Base-by-base conservation (phyloP, 208 protist species). In the Acanthamoeba polyphaga region DNA sequence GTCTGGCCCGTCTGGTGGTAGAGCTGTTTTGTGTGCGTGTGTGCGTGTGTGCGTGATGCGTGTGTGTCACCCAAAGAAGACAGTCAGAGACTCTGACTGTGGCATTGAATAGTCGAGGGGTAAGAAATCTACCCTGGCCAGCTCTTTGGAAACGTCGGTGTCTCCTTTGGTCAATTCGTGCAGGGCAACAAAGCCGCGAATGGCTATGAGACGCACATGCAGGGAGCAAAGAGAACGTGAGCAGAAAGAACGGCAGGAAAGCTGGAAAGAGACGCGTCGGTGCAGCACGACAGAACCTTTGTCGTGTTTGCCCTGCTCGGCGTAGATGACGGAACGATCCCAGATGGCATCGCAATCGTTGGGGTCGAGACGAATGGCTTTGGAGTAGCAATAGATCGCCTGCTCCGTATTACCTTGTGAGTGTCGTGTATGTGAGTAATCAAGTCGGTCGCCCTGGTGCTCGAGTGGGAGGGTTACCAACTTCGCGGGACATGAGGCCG, bases 371-470 rank as follows among this genome's bases (percentile, higher is more conserved):
- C 49, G 62, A 13, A 95, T 64, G 46, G 82, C 87, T 72, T 87
- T 92, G 68, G 34, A 88, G 29, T 92, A 87, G 43, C 95, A 96
- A 60, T 95, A 96, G 34, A 95, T 92, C 13, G 95, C 92, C 70
- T 95, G 95, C 68, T 96, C 27, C 22, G 60, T 12, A 58, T 94
- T 95, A 19, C 74, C 74, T 68, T 10, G 12, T 1, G 5, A n/a
- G 38, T 27, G 38, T 34, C 13, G 38, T 34, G 55, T 74, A 17
- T 49, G 70, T 49, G 70, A 13, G 15, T 15, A 27, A 80, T 80
- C 9, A 27, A 80, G 70, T 12, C 70, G 1, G 10, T 22, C 15
- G 38, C 70, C 0, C 22, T 60, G 13, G 15, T 19, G 55, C 55
- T 60, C 55, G 55, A 60, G 55, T 22, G 19, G 55, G 60, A 66